These are phyloP conservation scores for Myxozyma mucilagina DNA, from an alignment of 805 yeast genomes.

Conservation along the genomic window DNA sequence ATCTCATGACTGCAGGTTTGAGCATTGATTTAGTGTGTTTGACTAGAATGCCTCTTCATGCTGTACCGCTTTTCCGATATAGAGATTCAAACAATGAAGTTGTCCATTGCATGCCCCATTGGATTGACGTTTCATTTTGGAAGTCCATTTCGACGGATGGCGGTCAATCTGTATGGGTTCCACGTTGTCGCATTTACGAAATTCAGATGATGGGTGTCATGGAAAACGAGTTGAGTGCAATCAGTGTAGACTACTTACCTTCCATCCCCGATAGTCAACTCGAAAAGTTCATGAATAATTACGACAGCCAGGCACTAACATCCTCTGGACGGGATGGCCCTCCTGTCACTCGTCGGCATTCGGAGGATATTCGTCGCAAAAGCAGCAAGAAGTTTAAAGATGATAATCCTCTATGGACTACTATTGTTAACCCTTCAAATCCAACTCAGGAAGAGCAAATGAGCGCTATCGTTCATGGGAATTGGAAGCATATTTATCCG, in stretches of 20 bases:
- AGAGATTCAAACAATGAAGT: constrained; percentile 29
- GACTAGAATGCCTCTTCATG: constrained; percentile 87
- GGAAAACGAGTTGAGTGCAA: constrained; percentile 80
- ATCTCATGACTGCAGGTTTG: constrained; percentile 73
- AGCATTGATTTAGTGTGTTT: constrained; percentile 87
- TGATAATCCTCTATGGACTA: constrained; percentile 55
- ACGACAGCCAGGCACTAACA: constrained; percentile 50
- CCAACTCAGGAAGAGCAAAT: constrained; percentile 57
- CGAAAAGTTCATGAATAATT: constrained; percentile 62
- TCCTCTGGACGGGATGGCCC: not conserved
- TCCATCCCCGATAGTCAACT: constrained; percentile 41
- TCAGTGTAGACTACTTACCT: constrained; percentile 62
- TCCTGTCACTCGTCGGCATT: constrained; percentile 4
- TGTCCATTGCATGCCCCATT: constrained; percentile 79
- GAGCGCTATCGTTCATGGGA: constrained; percentile 63
- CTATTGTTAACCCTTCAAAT: constrained; percentile 74
- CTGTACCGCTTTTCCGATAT: constrained; percentile 84
- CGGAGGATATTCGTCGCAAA: constrained; percentile 11
- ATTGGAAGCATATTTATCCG: constrained; percentile 93
- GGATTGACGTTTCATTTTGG: constrained; percentile 96
- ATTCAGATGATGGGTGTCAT: constrained; percentile 97
- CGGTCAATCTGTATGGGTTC: constrained; percentile 62
- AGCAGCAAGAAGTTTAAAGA: constrained; percentile 16
- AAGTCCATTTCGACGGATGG: constrained; percentile 49
- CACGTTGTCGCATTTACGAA: constrained; percentile 90